phyloP scores from a whole-genome alignment of 2,329 filamentous ascomycete species.

The Aspergillus vadensis region DNA sequence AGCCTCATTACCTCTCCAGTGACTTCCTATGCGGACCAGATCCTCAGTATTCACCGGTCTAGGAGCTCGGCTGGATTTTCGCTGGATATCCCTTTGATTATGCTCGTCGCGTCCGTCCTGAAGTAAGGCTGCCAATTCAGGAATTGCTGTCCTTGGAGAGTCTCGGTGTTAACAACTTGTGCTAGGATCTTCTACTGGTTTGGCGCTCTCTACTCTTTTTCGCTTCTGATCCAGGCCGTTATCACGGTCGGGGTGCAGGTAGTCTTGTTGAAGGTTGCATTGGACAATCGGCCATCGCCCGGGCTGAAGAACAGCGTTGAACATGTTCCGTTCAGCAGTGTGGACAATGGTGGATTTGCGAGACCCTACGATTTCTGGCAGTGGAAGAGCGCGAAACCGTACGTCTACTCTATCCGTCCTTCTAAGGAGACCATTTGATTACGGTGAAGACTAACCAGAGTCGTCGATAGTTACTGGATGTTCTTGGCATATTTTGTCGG shows the following conservation, averaged over 20 bases:
- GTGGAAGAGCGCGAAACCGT: slow-evolving; percentile 58
- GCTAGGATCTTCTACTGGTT: slow-evolving; percentile 66
- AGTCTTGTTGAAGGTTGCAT: slow-evolving; percentile 61
- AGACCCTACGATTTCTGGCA: slow-evolving; percentile 66
- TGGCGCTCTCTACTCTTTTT: slow-evolving; percentile 60
- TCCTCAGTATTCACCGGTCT: slow-evolving; percentile 63
- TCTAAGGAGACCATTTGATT: neutral
- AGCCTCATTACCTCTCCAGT: slow-evolving; percentile 64
- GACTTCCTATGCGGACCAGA: slow-evolving; percentile 68
- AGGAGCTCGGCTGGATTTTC: slow-evolving; percentile 65
- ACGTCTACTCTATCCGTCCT: slow-evolving; percentile 28
- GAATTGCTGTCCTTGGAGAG: neutral
- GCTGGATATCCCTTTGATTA: slow-evolving; percentile 67
- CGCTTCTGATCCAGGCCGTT: slow-evolving; percentile 61
- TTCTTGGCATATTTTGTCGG: slow-evolving; percentile 58
- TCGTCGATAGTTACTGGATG: slow-evolving; percentile 54
- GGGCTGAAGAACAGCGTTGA: slow-evolving; percentile 43
- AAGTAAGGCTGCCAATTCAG: slow-evolving; percentile 48
- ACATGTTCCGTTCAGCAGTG: slow-evolving; percentile 44
- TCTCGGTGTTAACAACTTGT: neutral
- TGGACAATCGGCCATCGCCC: slow-evolving; percentile 56
- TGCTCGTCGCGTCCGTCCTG: slow-evolving; percentile 65
- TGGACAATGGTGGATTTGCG: slow-evolving; percentile 31
- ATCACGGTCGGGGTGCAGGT: slow-evolving; percentile 63
- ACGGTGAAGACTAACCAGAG: slow-evolving; percentile 4